Evolutionary conservation across 352 stramenopile species (phyloP).

Genomic region (Globisporangium okanoganense): DNA sequence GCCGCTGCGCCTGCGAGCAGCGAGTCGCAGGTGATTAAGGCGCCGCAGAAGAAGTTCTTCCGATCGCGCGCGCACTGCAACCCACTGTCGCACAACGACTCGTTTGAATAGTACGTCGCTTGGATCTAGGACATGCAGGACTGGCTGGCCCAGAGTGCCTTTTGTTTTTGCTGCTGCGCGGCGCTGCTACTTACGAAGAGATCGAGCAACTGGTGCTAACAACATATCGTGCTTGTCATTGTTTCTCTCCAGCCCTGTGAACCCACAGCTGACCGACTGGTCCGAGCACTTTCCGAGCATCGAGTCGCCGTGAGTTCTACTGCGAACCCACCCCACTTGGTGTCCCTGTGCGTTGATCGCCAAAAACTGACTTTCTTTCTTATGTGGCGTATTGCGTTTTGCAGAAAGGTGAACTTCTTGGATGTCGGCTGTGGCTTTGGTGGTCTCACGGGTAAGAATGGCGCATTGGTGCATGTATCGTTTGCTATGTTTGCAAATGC

Average conservation of each 20-base stretch:
- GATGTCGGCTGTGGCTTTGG: conserved; percentile 98
- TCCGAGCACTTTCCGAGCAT: conserved; percentile 90
- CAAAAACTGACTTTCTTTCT: not conserved
- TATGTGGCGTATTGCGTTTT: conserved; percentile 1
- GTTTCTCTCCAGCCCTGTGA: conserved; percentile 50
- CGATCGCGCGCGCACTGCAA: conserved; percentile 96
- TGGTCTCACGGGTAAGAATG: conserved; percentile 85
- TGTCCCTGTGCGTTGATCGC: not conserved
- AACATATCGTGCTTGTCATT: not conserved
- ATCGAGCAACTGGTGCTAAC: not conserved
- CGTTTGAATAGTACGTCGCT: conserved; percentile 88
- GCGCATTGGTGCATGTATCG: not conserved
- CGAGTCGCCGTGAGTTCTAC: conserved; percentile 66
- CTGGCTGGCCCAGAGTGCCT: not conserved
- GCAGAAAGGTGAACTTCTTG: conserved; percentile 89
- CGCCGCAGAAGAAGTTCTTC: conserved; percentile 96
- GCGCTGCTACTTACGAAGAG: not conserved
- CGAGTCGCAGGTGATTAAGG: conserved; percentile 33
- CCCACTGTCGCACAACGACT: conserved; percentile 95
- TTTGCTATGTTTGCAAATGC: not conserved
- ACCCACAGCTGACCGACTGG: conserved; percentile 91
- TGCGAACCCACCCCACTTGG: too few species aligned
- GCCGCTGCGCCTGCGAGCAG: conserved; percentile 9
- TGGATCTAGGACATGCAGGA: not conserved
- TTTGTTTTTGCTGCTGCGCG: not conserved